phyloP scores from a whole-genome alignment of 495 filamentous ascomycete genomes.

The Hypoxylon intermedium region DNA sequence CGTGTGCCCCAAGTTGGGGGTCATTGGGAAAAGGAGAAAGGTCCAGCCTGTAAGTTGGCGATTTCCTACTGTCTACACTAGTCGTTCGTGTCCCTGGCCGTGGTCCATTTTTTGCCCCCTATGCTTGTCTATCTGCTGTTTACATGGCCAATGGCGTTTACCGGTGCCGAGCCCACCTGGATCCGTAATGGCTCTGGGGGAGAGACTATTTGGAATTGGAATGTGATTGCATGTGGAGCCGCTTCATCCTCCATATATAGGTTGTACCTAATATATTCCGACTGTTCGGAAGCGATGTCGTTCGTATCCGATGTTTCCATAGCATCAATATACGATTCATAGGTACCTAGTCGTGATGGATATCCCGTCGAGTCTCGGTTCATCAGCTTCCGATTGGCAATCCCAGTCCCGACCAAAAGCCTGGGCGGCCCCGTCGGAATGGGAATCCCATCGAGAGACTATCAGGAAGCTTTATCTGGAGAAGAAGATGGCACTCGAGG shows the following conservation, averaged over 20 bases:
- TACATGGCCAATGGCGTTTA: conserved; percentile 2
- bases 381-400: background rate
- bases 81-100: background rate
- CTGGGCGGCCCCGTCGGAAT: conserved; percentile 8
- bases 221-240: no score
- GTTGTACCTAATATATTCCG: no score
- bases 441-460: conserved; percentile 5
- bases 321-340: no score
- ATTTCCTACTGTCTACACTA: conserved; percentile 10
- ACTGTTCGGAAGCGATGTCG: no score
- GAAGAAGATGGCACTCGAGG: conserved; percentile 42
- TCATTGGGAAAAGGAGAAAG: conserved; percentile 88
- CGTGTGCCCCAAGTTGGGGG: conserved; percentile 74
- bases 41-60: conserved; percentile 74
- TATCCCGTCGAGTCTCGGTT: background rate
- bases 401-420: conserved; percentile 1
- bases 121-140: background rate
- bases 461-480: conserved; percentile 48
- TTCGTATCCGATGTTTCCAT: no score
- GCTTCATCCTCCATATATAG: no score
- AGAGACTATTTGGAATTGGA: no score
- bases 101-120: no score
- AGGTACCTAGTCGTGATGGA: no score
- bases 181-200: no score
- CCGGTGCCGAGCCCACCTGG: no score